Percentiles rank a stretch among this genome's conserved stretches.
These are phyloP conservation scores for Tranzscheliella williamsii DNA, from an alignment of 1,284 basidiomycete genomes.

Conservation along the genomic window DNA sequence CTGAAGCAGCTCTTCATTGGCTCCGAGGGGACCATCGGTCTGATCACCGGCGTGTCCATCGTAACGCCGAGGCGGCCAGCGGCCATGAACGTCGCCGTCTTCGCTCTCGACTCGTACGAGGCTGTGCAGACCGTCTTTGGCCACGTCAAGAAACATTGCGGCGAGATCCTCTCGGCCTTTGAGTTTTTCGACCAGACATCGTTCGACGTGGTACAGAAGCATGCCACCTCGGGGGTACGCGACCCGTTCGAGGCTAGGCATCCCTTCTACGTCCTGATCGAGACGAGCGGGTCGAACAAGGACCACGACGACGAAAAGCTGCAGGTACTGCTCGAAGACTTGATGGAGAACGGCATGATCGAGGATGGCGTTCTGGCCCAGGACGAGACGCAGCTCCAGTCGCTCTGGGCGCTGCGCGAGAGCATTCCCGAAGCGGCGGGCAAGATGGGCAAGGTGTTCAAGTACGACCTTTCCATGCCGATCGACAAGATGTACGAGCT, in stretches of 20 bases:
- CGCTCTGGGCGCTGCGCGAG: constrained; percentile 92
- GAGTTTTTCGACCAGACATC: constrained; percentile 91
- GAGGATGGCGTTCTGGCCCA: constrained; percentile 91
- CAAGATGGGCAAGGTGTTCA: constrained; percentile 94
- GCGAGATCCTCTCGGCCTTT: constrained; percentile 96
- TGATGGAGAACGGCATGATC: constrained; percentile 78
- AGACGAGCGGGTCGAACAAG: constrained; percentile 90
- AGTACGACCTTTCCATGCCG: constrained; percentile 95
- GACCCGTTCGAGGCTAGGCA: constrained; percentile 55
- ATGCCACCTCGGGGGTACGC: constrained; percentile 66
- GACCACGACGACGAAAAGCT: constrained; percentile 99
- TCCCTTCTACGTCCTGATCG: constrained; percentile 76
- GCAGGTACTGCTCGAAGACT: constrained; percentile 74
- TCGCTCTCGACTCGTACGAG: constrained; percentile 66
- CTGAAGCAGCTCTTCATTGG: constrained; percentile 98
- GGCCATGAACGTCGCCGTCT: constrained; percentile 66
- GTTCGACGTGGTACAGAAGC: constrained; percentile 74
- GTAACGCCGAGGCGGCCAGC: constrained; percentile 84
- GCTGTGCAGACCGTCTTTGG: constrained; percentile 66
- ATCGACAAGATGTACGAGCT: constrained; percentile 85
- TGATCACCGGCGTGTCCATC: constrained; percentile 94
- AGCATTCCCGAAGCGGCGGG: constrained; percentile 88
- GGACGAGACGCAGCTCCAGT: constrained; percentile 83
- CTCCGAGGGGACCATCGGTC: constrained; percentile 90
- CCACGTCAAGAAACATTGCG: constrained; percentile 72